Percentiles rank a stretch among this genome's conserved stretches.
Conservation (phyloP, 2,329 filamentous ascomycete species). For the Eurotiales sp. region DNA sequence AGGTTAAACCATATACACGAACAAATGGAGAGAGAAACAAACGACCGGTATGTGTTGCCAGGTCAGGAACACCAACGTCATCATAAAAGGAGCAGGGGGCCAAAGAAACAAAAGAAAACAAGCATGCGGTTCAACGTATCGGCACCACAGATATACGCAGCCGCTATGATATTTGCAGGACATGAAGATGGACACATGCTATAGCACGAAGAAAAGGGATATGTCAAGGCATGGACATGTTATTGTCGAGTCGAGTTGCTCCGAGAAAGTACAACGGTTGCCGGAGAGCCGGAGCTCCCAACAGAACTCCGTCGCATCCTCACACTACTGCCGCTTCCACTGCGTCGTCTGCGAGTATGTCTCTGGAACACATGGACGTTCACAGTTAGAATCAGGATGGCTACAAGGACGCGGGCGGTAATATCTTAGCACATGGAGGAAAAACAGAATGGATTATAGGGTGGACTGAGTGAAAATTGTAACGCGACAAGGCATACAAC, state of each 20-base stretch:
- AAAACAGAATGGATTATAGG: constrained; percentile 21
- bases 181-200: constrained; percentile 20
- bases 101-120: constrained; percentile 27
- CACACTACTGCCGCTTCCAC: constrained; percentile 40
- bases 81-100: constrained; percentile 18
- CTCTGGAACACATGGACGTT: constrained; percentile 45
- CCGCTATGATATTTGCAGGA: constrained; percentile 35
- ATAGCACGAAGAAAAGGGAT: constrained; percentile 11
- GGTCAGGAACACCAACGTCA: constrained; percentile 12
- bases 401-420: constrained; percentile 22
- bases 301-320: constrained; percentile 36
- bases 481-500: constrained; percentile 23
- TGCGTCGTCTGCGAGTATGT: constrained; percentile 39
- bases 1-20: constrained; percentile 39
- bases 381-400: constrained; percentile 43
- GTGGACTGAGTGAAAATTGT: constrained; percentile 10
- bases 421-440: constrained; percentile 41
- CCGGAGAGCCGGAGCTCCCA: constrained; percentile 31
- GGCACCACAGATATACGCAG: constrained; percentile 31
- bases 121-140: constrained; percentile 4
- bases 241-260: constrained; percentile 42
- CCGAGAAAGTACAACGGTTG: constrained; percentile 35
- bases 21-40: constrained; percentile 25
- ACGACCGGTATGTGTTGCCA: constrained; percentile 7
- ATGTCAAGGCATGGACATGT: constrained; percentile 14